A percentile compares a stretch with the other conserved stretches of the same genome.
These are phyloP conservation scores for Chenopodium quinoa DNA, from an alignment of 148 eudicot species.

Conservation along the genomic window DNA sequence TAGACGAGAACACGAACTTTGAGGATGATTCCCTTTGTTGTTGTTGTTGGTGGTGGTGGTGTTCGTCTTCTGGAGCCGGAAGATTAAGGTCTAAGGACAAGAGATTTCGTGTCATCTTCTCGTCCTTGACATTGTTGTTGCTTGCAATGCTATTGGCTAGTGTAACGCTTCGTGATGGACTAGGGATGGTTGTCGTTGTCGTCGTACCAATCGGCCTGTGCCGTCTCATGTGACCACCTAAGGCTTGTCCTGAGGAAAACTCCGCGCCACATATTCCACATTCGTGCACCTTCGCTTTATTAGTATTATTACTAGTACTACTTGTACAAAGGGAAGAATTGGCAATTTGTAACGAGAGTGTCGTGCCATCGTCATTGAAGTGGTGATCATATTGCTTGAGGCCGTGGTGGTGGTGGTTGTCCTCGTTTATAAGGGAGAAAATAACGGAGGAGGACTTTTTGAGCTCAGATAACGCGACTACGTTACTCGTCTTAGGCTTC, in stretches of 20 bases:
- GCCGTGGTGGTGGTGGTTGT: neutral
- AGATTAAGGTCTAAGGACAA: slow-evolving; percentile 63
- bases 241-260: slow-evolving; percentile 54
- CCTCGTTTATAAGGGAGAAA: slow-evolving; percentile 17
- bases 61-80: slow-evolving; percentile 63
- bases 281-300: slow-evolving; percentile 46
- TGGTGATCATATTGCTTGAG: neutral
- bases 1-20: slow-evolving; percentile 44
- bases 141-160: neutral
- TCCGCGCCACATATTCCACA: slow-evolving; percentile 55
- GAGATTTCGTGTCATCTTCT: slow-evolving; percentile 32
- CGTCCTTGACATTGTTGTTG: slow-evolving; percentile 10
- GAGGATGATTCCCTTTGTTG: slow-evolving; percentile 21
- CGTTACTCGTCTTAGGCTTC: slow-evolving; percentile 30
- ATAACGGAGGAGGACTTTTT: slow-evolving; percentile 14
- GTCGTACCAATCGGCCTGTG: slow-evolving; percentile 42
- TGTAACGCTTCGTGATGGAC: neutral
- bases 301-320: neutral
- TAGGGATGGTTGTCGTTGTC: neutral
- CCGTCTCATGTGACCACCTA: slow-evolving; percentile 68
- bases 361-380: slow-evolving; percentile 12
- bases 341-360: slow-evolving; percentile 45
- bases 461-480: neutral
- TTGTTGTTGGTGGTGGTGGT: slow-evolving; percentile 22
- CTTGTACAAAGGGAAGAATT: neutral